phyloP scores from a whole-genome alignment of 495 filamentous ascomycete species.

The Darksidea phi region DNA sequence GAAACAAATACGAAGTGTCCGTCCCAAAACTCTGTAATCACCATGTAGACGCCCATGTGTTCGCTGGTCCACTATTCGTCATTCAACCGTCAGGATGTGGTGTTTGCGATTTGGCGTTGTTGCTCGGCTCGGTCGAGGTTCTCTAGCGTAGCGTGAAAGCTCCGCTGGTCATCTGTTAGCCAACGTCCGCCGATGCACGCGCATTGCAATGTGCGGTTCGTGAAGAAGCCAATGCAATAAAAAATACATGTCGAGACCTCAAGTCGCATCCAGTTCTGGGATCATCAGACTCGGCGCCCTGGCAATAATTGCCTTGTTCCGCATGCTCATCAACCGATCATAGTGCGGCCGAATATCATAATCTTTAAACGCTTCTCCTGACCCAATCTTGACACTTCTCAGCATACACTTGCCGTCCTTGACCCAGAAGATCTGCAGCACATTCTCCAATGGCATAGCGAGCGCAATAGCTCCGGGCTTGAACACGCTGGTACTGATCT shows the following conservation, averaged over 20 bases:
- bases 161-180: too few relatives aligned
- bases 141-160: too few relatives aligned
- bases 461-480: conserved; percentile 30
- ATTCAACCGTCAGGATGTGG: too few relatives aligned
- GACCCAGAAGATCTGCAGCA: conserved; percentile 31
- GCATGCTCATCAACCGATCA: conserved; percentile 26
- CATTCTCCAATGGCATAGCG: conserved; percentile 31
- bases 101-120: too few relatives aligned
- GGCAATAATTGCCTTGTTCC: conserved; percentile 19
- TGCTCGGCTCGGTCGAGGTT: too few relatives aligned
- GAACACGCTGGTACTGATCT: conserved; percentile 28
- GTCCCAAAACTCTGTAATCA: too few relatives aligned
- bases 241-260: not conserved
- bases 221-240: too few relatives aligned
- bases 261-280: conserved; percentile 21
- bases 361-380: conserved; percentile 22
- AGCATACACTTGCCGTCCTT: conserved; percentile 34
- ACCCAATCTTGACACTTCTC: conserved; percentile 20
- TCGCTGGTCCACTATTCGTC: too few relatives aligned
- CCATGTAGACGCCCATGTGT: too few relatives aligned
- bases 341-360: conserved; percentile 29
- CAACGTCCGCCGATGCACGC: too few relatives aligned
- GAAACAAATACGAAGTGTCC: too few relatives aligned
- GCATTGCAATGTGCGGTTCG: too few relatives aligned
- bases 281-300: conserved; percentile 26